A percentile compares a stretch with the other conserved stretches of the same genome.
Evolutionary conservation across 2,329 filamentous ascomycete species (phyloP).

Genomic region (Xylaria arbuscula): DNA sequence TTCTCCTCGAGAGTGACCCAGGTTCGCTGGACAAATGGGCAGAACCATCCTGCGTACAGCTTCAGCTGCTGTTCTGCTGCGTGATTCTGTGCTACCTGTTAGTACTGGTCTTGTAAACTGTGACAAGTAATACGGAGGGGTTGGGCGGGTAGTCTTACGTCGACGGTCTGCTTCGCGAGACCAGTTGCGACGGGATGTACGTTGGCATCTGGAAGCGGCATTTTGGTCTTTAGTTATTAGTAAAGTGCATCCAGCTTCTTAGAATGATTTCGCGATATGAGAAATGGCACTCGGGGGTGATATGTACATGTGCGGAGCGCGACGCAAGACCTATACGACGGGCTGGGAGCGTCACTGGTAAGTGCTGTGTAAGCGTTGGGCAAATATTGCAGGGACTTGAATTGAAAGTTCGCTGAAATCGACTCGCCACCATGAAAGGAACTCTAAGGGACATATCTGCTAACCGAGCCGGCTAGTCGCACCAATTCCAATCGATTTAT

Average conservation of each 20-base stretch:
- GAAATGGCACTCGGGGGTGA: no score
- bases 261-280: background rate
- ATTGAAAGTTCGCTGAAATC: background rate
- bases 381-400: background rate
- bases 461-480: background rate
- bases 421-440: background rate
- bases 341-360: background rate
- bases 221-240: constrained; percentile 28
- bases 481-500: background rate
- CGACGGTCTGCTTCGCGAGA: constrained; percentile 45
- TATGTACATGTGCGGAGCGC: background rate
- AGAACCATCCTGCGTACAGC: constrained; percentile 42
- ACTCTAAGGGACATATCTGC: background rate
- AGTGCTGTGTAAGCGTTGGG: background rate
- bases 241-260: background rate
- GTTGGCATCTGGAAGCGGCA: constrained; percentile 45
- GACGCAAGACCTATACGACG: background rate
- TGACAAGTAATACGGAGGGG: background rate
- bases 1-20: constrained; percentile 71
- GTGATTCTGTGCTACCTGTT: constrained; percentile 42
- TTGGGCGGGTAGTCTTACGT: constrained; percentile 32
- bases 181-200: constrained; percentile 47
- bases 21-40: constrained; percentile 61
- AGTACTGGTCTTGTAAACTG: background rate
- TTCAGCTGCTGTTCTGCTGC: constrained; percentile 41